These are phyloP conservation scores for Acacia crassicarpa DNA, from an alignment of 306 rosid genomes.

Conservation along the genomic window DNA sequence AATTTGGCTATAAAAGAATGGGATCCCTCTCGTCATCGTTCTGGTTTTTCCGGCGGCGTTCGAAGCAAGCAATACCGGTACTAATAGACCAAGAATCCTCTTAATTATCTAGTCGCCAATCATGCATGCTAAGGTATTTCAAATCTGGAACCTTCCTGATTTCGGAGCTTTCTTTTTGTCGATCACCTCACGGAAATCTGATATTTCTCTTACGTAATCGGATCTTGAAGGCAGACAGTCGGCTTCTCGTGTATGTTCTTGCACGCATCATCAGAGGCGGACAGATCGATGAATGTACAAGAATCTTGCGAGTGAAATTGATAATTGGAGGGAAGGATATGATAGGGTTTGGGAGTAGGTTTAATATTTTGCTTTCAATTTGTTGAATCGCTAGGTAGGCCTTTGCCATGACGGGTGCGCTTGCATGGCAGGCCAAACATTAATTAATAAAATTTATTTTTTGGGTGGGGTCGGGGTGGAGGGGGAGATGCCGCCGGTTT, in stretches of 20 bases:
- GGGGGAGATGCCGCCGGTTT: slow-evolving; percentile 51
- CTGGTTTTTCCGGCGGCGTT: background rate
- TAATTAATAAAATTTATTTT: slow-evolving; percentile 38
- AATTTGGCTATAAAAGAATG: no score
- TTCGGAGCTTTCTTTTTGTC: no score
- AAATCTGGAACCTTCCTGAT: no score
- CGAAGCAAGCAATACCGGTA: no score
- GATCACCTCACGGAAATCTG: no score
- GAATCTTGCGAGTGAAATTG: background rate
- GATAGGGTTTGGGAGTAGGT: background rate
- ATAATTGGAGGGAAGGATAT: no score
- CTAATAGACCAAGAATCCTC: no score
- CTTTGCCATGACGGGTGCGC: slow-evolving; percentile 92
- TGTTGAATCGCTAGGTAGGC: slow-evolving; percentile 23
- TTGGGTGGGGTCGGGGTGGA: background rate
- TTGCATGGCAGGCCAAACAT: slow-evolving; percentile 71
- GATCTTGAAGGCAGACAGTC: background rate
- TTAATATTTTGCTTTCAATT: background rate
- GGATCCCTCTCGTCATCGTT: background rate
- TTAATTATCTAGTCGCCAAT: no score
- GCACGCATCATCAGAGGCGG: background rate
- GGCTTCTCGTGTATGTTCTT: background rate
- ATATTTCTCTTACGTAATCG: background rate
- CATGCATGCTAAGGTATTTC: no score
- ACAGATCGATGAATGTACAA: background rate